These are phyloP conservation scores for Venturiaceae sp. DNA, from an alignment of 2,329 filamentous ascomycete genomes.

Conservation along the genomic window DNA sequence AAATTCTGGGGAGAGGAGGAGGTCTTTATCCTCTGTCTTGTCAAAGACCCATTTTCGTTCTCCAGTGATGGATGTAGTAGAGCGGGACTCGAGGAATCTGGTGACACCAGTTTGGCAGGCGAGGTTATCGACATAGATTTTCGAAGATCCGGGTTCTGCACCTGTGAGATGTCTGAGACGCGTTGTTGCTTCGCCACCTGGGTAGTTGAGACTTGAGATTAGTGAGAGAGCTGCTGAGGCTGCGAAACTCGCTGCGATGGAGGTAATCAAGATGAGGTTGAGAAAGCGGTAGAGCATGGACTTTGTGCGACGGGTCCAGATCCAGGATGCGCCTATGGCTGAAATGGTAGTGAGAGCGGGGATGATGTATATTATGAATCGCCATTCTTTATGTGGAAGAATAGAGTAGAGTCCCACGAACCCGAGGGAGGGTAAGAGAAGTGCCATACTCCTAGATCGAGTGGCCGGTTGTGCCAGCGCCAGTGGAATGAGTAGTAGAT, in stretches of 20 bases:
- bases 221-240: slow-evolving; percentile 60
- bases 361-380: slow-evolving; percentile 85
- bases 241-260: slow-evolving; percentile 49
- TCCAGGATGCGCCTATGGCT: slow-evolving; percentile 57
- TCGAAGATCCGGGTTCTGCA: slow-evolving; percentile 19
- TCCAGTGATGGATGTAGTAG: slow-evolving; percentile 14
- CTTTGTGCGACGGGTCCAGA: slow-evolving; percentile 55
- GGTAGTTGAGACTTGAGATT: slow-evolving; percentile 84
- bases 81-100: slow-evolving; percentile 40
- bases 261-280: slow-evolving; percentile 46
- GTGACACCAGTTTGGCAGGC: slow-evolving; percentile 55
- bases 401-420: slow-evolving; percentile 77
- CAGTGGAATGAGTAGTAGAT: slow-evolving; percentile 40
- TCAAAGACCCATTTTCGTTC: slow-evolving; percentile 44
- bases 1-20: slow-evolving; percentile 40
- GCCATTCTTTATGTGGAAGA: slow-evolving; percentile 91
- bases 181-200: slow-evolving; percentile 69
- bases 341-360: slow-evolving; percentile 72
- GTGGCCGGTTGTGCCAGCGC: slow-evolving; percentile 39
- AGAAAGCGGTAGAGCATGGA: slow-evolving; percentile 45
- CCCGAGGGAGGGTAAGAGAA: slow-evolving; percentile 55
- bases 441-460: slow-evolving; percentile 33
- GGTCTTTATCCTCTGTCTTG: slow-evolving; percentile 44
- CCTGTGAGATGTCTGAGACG: slow-evolving; percentile 26
- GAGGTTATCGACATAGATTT: slow-evolving; percentile 49